Evolutionary conservation across 2,329 filamentous ascomycete genomes (phyloP), one percentile per base, ranked within the genome.

Genomic region (Venturia pyrina): DNA sequence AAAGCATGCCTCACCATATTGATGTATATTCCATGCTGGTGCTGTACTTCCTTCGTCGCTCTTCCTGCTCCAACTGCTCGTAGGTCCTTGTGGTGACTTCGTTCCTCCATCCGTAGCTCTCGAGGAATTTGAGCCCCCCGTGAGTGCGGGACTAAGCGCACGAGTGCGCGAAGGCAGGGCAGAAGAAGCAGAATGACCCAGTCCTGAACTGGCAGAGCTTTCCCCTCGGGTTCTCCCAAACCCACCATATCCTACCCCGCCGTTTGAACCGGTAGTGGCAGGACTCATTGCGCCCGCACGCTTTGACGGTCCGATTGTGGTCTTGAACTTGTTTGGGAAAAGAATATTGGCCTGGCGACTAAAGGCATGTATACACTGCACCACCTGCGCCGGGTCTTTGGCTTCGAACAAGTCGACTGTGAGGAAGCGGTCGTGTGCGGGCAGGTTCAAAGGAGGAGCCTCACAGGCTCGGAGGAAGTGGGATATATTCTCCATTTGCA

Each of bases 401-500:
- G 87, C 83, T 77, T 99, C 95, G 80, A 89, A 99, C 61, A 99
- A 83, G 78, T 99, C 95, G 75, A 99, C 93, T 5, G 95, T 99
- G 68, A 98, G 86, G 78, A 99, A 99, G 70, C 93, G 87, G 77
- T 99, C 95, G 80, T 99, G 95, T 59, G 93, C 88, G 66, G 91
- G 92, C 67, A 99, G 86, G 76, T 88, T 93, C 64, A 99, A 81
- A 0, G 95, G 95, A 34, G 90, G 86, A 63, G 85, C 81, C 77
- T 96, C 90, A 80, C 93, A 96, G 67, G 91, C 92, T 73, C 86
- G 87, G 65, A 99, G 86, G 78, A 97, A 99, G 74, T 96, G 91
- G 5, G 93, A 96, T 73, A 99, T 97, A 75, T 99, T 99, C 77
- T 99, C 95, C 93, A 98, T 98, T 78, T 99, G 95, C 50, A 98